Base-by-base conservation (phyloP, 2,329 filamentous ascomycete genomes). In the Nemania serpens region DNA sequence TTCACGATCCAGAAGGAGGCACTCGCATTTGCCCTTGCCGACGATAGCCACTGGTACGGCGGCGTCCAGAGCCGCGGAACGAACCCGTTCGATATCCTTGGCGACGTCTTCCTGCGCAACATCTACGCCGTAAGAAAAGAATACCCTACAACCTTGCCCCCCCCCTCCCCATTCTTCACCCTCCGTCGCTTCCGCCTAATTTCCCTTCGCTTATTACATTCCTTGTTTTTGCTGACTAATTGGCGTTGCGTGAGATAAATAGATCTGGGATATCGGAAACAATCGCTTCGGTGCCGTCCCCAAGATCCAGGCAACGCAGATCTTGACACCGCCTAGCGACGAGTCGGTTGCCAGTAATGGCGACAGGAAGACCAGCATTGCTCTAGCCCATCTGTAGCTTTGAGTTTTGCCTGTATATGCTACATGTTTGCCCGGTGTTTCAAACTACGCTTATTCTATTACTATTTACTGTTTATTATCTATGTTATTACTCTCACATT, bases 211-310 rank as follows among this genome's bases (percentile, higher is more conserved):
- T 41, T 29, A 13, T 51, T 9, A 17, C 10, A n/a, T 45, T 34
- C 5, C 5, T 55, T 15, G 49, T 39, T 50, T 56, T 50, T 56
- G 33, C 49, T 58, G 11, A 58, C 45, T 5, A 37, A 58, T 29
- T 25, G 37, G 29, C n/a, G 33, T 54, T 7, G 55, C 39, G 61
- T 39, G 18, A 43, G 58, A 22, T 59, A 43, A 58, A 22, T 59
- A 84, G 82, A 81, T 89, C 61, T 89, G 88, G 72, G 86, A 89
- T 70, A 80, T 83, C 57, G 85, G 85, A 55, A 83, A 84, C 65
- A 79, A 74, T 68, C 82, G 81, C 42, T 87, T 89, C 62, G 86
- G 86, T 33, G 79, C 78, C 46, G 83, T 88, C 51, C 84, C 86
- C 68, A 81, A 84, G 68, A 76, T 78, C 34, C 76, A 82, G 68